Percentiles rank a stretch among this genome's conserved stretches.
Conservation (phyloP, 2,329 filamentous ascomycete genomes). For the Thelonectria olida region DNA sequence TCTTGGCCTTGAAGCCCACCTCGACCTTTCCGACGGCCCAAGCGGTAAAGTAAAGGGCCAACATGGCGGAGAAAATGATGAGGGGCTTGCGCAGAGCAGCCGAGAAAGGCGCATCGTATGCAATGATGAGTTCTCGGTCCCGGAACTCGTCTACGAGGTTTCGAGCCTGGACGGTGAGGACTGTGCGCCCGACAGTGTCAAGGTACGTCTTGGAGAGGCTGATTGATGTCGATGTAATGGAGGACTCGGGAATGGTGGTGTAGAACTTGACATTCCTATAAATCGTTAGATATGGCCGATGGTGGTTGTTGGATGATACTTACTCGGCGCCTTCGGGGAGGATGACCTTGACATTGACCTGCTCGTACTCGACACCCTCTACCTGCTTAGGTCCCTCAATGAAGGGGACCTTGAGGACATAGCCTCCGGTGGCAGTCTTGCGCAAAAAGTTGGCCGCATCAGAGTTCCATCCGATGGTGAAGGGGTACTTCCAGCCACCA, state of each 20-base stretch:
- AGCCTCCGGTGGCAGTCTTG: constrained; percentile 72
- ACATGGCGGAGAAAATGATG: constrained; percentile 77
- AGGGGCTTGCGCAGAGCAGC: constrained; percentile 87
- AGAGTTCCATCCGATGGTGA: constrained; percentile 95
- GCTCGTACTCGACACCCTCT: constrained; percentile 88
- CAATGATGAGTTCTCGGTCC: constrained; percentile 83
- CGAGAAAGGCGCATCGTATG: constrained; percentile 83
- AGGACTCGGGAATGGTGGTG: constrained; percentile 73
- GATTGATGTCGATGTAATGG: constrained; percentile 66
- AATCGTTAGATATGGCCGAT: constrained; percentile 45
- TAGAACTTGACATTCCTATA: constrained; percentile 80
- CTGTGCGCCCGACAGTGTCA: constrained; percentile 89
- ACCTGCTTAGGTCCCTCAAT: constrained; percentile 87
- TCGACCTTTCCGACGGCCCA: constrained; percentile 84
- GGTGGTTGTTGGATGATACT: constrained; percentile 46
- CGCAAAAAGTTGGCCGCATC: constrained; percentile 82
- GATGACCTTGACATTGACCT: constrained; percentile 81
- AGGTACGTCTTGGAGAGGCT: constrained; percentile 88
- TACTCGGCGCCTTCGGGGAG: constrained; percentile 91
- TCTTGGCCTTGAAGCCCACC: constrained; percentile 73
- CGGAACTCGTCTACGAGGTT: constrained; percentile 93
- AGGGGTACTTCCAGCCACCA: constrained; percentile 97
- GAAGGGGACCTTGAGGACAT: constrained; percentile 90
- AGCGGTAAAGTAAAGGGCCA: constrained; percentile 77
- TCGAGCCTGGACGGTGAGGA: constrained; percentile 79